These are phyloP conservation scores for Epichloe bromicola DNA, from an alignment of 2,329 filamentous ascomycete species.

Conservation along the genomic window DNA sequence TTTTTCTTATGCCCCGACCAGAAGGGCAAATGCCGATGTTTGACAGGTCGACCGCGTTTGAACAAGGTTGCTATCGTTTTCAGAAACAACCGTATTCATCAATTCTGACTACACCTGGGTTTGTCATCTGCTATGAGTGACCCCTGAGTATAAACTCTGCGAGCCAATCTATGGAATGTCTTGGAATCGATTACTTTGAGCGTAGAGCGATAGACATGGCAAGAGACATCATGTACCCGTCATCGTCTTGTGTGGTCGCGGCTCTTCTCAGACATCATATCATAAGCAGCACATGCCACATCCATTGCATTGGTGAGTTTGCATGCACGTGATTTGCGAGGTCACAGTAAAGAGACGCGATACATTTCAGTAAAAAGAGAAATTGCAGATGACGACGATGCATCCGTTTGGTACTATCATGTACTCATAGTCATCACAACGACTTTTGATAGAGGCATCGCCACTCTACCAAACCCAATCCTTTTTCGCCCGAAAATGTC, in stretches of 20 bases:
- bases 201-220: too few species aligned
- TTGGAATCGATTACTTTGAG: too few species aligned
- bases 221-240: too few species aligned
- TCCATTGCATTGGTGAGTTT: not conserved
- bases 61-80: not conserved
- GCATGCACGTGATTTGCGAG: not conserved
- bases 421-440: conserved; percentile 30
- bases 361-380: not conserved
- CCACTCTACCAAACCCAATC: conserved; percentile 40
- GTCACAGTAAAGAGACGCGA: not conserved
- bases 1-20: not conserved
- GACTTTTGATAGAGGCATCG: conserved; percentile 31
- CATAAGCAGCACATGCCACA: too few species aligned
- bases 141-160: too few species aligned
- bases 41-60: not conserved
- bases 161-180: too few species aligned
- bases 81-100: not conserved
- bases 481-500: conserved; percentile 43
- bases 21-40: not conserved
- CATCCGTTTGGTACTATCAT: conserved; percentile 31
- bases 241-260: too few species aligned
- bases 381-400: conserved; percentile 20
- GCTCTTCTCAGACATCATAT: too few species aligned
- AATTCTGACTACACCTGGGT: not conserved
- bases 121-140: not conserved